phyloP scores from a whole-genome alignment of 225 moss, liverwort and hornwort species.

The Straminergon stramineum region DNA sequence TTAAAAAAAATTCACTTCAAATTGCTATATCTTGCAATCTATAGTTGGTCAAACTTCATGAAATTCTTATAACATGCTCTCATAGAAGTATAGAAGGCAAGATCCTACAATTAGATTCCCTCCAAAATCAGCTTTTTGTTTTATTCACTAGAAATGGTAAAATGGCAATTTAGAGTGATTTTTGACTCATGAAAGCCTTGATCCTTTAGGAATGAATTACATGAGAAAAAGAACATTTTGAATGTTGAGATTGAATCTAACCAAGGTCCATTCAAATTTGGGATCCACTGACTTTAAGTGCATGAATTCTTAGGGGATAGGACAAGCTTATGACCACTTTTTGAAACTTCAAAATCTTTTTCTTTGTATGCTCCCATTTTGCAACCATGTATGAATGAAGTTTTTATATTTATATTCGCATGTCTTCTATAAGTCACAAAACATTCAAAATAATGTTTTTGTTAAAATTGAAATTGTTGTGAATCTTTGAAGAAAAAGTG shows the following conservation, averaged over 20 bases:
- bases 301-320: not conserved
- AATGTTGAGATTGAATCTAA: not conserved
- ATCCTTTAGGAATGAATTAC: not conserved
- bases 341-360: not conserved
- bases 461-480: not conserved
- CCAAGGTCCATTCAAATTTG: not conserved
- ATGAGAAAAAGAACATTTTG: not conserved
- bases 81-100: not conserved
- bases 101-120: rapidly evolving
- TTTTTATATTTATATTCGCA: not conserved
- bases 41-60: not conserved
- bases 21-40: not conserved
- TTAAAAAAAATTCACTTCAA: not conserved
- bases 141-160: not conserved
- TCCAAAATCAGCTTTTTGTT: too few species aligned
- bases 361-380: too few species aligned
- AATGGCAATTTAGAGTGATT: not conserved
- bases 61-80: not conserved
- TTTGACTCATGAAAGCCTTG: not conserved
- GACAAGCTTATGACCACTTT: rapidly evolving
- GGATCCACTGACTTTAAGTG: not conserved
- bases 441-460: too few species aligned
- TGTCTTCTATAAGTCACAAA: not conserved
- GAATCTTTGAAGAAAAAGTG: not conserved
- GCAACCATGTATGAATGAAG: too few species aligned